Conservation (phyloP, 2,329 filamentous ascomycete genomes). For the Aureobasidium sp. region DNA sequence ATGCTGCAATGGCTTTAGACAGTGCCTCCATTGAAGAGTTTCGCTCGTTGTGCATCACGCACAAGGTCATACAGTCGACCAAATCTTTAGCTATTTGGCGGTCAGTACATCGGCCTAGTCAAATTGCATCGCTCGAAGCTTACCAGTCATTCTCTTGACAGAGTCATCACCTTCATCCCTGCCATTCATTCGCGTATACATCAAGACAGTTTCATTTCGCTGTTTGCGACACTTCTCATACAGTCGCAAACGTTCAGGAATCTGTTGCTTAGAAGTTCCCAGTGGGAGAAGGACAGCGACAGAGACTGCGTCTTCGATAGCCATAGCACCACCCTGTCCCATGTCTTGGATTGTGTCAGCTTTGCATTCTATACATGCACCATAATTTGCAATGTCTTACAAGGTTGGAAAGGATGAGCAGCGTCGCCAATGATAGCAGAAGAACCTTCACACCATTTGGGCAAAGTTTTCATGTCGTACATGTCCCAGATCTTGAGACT, state of each 20-base stretch:
- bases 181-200: slow-evolving; percentile 13
- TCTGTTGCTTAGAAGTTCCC: not conserved
- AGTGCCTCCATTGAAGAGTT: slow-evolving; percentile 8
- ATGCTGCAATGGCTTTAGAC: slow-evolving; percentile 6
- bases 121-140: not conserved
- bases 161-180: slow-evolving; percentile 7
- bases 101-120: not conserved
- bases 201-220: slow-evolving; percentile 5
- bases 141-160: slow-evolving; percentile 10
- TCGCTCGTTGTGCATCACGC: slow-evolving; percentile 8
- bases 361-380: not conserved
- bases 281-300: slow-evolving; percentile 4
- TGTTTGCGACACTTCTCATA: slow-evolving; percentile 12
- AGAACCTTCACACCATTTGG: slow-evolving; percentile 9
- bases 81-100: not conserved
- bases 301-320: slow-evolving; percentile 11
- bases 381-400: not conserved
- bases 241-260: slow-evolving; percentile 3
- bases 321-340: slow-evolving; percentile 14
- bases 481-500: slow-evolving; percentile 14
- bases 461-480: slow-evolving; percentile 13
- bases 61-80: slow-evolving; percentile 3
- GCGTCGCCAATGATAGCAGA: slow-evolving; percentile 11
- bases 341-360: slow-evolving; percentile 9
- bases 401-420: slow-evolving; percentile 14